Conservation (phyloP, 345 rosid species). For the Zanthoxylum bungeanum region DNA sequence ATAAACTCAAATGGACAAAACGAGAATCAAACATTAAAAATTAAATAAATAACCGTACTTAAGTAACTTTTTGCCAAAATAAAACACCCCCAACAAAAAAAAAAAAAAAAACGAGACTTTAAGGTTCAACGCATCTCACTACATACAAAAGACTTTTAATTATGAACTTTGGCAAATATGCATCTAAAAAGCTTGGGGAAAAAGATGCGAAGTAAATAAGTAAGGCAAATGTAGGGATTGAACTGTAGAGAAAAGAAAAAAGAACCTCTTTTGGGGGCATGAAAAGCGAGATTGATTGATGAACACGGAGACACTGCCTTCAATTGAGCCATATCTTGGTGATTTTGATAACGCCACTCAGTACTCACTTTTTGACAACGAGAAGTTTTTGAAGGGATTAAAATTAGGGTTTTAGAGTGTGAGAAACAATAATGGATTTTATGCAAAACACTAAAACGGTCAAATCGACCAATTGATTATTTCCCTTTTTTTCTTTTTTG, state of each 20-base stretch:
- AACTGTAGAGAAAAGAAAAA: neutral
- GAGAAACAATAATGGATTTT: neutral
- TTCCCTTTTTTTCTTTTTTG: no score
- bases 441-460: neutral
- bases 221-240: neutral
- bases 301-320: slow-evolving; percentile 23
- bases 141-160: neutral
- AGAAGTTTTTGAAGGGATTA: neutral
- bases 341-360: neutral
- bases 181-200: neutral
- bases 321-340: slow-evolving; percentile 27
- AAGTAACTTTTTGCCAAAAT: neutral
- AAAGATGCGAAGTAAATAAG: neutral
- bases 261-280: slow-evolving; percentile 13
- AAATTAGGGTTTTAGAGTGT: slow-evolving; percentile 3
- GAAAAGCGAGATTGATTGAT: slow-evolving; percentile 10
- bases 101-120: neutral
- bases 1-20: neutral
- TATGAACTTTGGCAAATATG: neutral
- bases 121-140: neutral
- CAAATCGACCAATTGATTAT: neutral
- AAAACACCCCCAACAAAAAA: neutral
- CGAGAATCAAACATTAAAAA: neutral
- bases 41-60: neutral
- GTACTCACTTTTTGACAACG: neutral